phyloP scores from a whole-genome alignment of 306 rosid species.

The Pyrus communis region DNA sequence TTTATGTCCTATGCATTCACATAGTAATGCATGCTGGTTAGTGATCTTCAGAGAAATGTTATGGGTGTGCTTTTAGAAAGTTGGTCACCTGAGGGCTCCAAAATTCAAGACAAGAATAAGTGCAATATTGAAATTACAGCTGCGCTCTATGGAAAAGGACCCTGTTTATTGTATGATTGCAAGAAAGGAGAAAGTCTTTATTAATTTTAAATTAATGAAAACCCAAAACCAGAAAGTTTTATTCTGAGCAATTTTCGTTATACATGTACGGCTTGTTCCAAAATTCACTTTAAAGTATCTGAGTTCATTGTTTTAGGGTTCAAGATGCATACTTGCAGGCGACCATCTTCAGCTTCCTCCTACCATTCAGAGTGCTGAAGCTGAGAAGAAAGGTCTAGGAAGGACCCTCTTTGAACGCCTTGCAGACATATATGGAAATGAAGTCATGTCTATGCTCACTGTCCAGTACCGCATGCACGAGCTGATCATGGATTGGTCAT shows the following conservation, averaged over 20 bases:
- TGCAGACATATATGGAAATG: slow-evolving; percentile 69
- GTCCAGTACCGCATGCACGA: slow-evolving; percentile 98
- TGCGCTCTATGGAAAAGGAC: background rate
- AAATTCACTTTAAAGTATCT: slow-evolving; percentile 19
- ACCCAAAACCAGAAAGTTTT: background rate
- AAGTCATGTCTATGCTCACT: slow-evolving; percentile 81
- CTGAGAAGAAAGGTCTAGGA: slow-evolving; percentile 96
- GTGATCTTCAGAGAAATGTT: background rate
- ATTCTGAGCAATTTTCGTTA: slow-evolving; percentile 16
- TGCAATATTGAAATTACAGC: background rate
- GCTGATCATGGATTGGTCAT: slow-evolving; percentile 95
- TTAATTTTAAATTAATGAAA: background rate
- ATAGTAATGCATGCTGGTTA: slow-evolving; percentile 1
- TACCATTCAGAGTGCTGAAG: slow-evolving; percentile 97
- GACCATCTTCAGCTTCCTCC: slow-evolving; percentile 99
- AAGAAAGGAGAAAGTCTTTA: background rate
- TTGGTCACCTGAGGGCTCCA: background rate
- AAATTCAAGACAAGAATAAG: background rate
- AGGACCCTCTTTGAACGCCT: slow-evolving; percentile 94
- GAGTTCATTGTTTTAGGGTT: slow-evolving; percentile 70
- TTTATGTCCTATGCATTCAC: background rate
- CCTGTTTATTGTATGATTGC: background rate
- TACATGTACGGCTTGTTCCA: background rate
- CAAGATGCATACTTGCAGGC: slow-evolving; percentile 97
- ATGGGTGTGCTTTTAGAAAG: background rate